Percentiles rank a stretch among this genome's conserved stretches.
Evolutionary conservation across 2,329 filamentous ascomycete genomes (phyloP).

Genomic region (Phoma sp.): DNA sequence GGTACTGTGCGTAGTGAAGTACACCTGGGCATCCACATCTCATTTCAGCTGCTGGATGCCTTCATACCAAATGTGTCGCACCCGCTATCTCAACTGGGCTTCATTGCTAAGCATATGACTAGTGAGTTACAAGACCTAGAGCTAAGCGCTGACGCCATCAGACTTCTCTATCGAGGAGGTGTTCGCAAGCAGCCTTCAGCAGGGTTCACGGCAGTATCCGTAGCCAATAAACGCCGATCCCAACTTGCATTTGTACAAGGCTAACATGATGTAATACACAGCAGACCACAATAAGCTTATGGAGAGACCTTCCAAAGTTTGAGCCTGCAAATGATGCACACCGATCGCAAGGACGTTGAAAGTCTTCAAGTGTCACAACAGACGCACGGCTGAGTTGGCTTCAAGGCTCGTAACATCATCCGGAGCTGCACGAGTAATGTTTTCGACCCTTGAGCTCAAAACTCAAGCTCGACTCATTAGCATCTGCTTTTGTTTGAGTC

Average conservation of each 20-base stretch:
- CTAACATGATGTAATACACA: too few species aligned
- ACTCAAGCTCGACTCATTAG: neutral
- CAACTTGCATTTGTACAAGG: neutral
- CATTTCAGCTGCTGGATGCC: too few species aligned
- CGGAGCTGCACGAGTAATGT: neutral
- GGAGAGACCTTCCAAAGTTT: neutral
- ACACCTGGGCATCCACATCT: too few species aligned
- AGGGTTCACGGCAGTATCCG: slow-evolving; percentile 3
- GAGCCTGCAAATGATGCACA: neutral
- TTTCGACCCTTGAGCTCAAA: neutral
- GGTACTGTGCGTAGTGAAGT: too few species aligned
- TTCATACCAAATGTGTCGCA: too few species aligned
- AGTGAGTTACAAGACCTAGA: neutral
- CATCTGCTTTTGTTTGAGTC: neutral
- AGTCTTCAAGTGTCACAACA: neutral
- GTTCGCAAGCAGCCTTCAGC: slow-evolving; percentile 3
- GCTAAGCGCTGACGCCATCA: neutral
- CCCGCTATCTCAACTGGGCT: neutral
- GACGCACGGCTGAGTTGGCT: neutral
- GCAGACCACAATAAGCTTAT: neutral
- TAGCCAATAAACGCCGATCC: neutral
- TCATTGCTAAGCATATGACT: neutral
- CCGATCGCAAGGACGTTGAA: neutral
- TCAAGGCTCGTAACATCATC: neutral
- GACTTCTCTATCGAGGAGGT: neutral